Evolutionary conservation across 495 filamentous ascomycete genomes (phyloP), one percentile per base, ranked within the genome.

Genomic region (Melanomma pulvis-pyrius): DNA sequence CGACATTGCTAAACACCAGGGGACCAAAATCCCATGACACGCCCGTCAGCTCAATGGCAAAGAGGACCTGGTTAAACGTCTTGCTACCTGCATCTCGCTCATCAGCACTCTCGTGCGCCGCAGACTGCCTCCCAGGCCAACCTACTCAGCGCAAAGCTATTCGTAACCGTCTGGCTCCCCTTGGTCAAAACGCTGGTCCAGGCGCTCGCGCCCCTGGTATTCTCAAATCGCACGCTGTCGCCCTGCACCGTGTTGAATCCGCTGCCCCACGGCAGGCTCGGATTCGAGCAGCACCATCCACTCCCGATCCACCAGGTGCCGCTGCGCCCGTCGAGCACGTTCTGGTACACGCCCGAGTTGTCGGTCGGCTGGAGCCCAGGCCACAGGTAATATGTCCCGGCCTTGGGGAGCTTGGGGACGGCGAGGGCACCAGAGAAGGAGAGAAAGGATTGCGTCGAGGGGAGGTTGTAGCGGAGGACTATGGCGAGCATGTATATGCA

Each of bases 221-320:
- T 59, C 5, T 5, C n/a, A 48, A 79, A 79, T 19, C 64, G 67
- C 47, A 76, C 71, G 8, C 69, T 73, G 51, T 79, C 76, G 19
- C 65, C 67, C 3, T 56, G 41, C 30, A 71, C 68, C 0, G 76
- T 74, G 63, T 77, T 77, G 64, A 80, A 80, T 12, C 75, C 79
- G 34, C 71, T 69, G 21, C 78, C 78, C 77, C 78, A 79, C 2
- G 75, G 72, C 34, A 80, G 63, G 29, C 55, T 73, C 11, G 78
- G 79, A 46, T 80, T 79, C 8, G 68, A 72, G 54, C 77, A 79
- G 48, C 79, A 80, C 79, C 78, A 81, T 8, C 79, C 78, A 19
- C 69, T 71, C 7, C 75, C 76, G 50, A 81, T 78, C 77, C 78
- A 79, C 79, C 79, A 80, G 5, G 74, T 77, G 11, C 78, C 77